These are phyloP conservation scores for Amyloporia xantha DNA, from an alignment of 768 basidiomycete genomes.

Conservation along the genomic window DNA sequence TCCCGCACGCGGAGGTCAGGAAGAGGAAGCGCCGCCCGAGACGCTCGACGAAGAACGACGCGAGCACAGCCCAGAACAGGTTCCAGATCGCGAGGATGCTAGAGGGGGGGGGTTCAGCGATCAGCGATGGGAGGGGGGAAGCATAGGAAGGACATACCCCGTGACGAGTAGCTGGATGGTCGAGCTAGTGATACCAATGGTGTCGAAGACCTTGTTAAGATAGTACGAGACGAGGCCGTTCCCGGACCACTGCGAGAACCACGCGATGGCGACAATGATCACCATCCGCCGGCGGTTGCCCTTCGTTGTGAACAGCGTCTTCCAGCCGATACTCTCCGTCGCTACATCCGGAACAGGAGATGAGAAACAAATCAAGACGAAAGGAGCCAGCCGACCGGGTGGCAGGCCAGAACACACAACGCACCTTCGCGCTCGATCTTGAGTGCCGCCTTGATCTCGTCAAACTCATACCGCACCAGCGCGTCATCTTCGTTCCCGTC, in stretches of 20 bases:
- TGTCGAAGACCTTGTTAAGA: constrained; percentile 63
- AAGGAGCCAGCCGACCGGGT: background rate
- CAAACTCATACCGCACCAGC: constrained; percentile 66
- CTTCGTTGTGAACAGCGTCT: constrained; percentile 45
- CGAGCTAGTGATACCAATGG: constrained; percentile 57
- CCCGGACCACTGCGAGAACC: constrained; percentile 73
- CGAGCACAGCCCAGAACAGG: constrained; percentile 51
- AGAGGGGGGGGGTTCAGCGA: constrained; percentile 13
- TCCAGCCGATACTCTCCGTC: constrained; percentile 57
- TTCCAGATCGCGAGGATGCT: constrained; percentile 78
- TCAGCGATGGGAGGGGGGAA: constrained; percentile 2
- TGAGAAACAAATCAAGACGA: constrained; percentile 11
- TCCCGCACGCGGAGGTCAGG: constrained; percentile 47
- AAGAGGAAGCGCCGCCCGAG: constrained; percentile 67
- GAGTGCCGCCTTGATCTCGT: constrained; percentile 79
- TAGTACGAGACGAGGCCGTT: constrained; percentile 84
- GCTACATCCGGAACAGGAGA: constrained; percentile 54
- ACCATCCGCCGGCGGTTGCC: constrained; percentile 51
- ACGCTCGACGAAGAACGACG: constrained; percentile 56
- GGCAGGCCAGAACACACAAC: background rate
- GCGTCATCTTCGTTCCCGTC: constrained; percentile 67
- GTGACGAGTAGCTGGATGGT: constrained; percentile 75
- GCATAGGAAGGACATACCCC: constrained; percentile 36
- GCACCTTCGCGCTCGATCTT: constrained; percentile 48
- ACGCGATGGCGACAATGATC: constrained; percentile 50